These are phyloP conservation scores for Colletotrichum paranaense DNA, from an alignment of 2,329 filamentous ascomycete species.

Conservation along the genomic window DNA sequence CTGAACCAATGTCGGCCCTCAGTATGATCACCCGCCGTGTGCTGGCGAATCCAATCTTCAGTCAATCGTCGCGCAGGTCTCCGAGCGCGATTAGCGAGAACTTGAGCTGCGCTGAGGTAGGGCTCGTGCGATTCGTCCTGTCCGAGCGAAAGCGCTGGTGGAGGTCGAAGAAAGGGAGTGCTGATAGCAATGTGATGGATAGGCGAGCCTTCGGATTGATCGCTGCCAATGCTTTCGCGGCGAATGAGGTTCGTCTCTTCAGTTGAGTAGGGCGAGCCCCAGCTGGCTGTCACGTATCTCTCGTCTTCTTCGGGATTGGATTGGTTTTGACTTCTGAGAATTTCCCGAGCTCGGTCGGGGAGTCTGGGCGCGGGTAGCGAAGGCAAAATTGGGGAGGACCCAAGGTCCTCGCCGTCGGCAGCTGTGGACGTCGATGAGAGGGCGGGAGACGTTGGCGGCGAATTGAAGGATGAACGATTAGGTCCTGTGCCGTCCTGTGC, in stretches of 20 bases:
- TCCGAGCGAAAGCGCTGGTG: slow-evolving; percentile 55
- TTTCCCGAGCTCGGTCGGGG: slow-evolving; percentile 64
- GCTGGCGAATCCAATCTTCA: slow-evolving; percentile 88
- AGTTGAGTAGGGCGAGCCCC: slow-evolving; percentile 89
- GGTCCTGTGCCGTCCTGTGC: slow-evolving; percentile 67
- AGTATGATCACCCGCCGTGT: slow-evolving; percentile 74
- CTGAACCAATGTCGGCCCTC: slow-evolving; percentile 49
- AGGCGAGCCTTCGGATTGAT: slow-evolving; percentile 68
- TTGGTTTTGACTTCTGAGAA: slow-evolving; percentile 63
- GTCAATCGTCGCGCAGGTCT: slow-evolving; percentile 73
- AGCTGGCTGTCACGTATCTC: slow-evolving; percentile 78
- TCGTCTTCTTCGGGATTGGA: slow-evolving; percentile 50
- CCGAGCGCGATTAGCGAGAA: slow-evolving; percentile 72
- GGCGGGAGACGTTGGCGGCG: slow-evolving; percentile 64
- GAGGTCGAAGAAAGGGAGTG: slow-evolving; percentile 71
- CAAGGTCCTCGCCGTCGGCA: slow-evolving; percentile 65
- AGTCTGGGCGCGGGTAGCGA: slow-evolving; percentile 69
- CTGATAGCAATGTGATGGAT: slow-evolving; percentile 71
- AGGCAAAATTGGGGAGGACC: slow-evolving; percentile 68
- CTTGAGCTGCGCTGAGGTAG: slow-evolving; percentile 63
- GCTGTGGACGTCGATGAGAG: slow-evolving; percentile 72
- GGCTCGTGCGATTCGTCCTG: slow-evolving; percentile 48
- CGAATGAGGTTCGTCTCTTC: slow-evolving; percentile 65
- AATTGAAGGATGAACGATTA: slow-evolving; percentile 47
- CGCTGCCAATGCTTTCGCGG: slow-evolving; percentile 66